Base-by-base conservation (phyloP, 1,284 basidiomycete genomes). In the Blastosporella zonata region DNA sequence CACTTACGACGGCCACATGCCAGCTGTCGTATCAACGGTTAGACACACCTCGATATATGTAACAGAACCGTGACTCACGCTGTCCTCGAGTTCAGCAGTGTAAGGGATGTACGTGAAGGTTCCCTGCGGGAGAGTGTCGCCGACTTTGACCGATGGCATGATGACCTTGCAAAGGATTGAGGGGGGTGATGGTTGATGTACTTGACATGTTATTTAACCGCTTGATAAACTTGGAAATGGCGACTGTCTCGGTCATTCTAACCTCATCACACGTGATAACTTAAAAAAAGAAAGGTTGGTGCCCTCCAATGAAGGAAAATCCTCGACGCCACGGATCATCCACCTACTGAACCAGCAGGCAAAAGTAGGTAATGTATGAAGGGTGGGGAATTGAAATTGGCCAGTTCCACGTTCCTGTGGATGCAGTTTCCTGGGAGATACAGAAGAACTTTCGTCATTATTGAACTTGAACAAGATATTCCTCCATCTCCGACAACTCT, bases 71-170 rank as follows among this genome's bases (percentile, higher is more conserved):
- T 37, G 10, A 37, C 77, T 57, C 47, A 83, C 80, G 56, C 70
- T 67, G 63, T 81, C 71, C 33, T 86, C 87, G 47, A 90, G 79
- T 64, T 80, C 84, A 15, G 80, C 72, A 1, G 75, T 67, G 64
- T 79, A 90, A 3, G 83, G 79, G 45, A 92, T 70, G 60, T 86
- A 80, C 20, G 62, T 65, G 68, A 92, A 88, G 8, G 68, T 76
- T 36, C 73, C 79, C 50, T 74, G 65, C 52, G 87, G 87, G 52
- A 91, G 73, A 45, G 66, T 78, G 53, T 87, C 80, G 59, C 85
- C 87, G 58, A 83, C 79, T 67, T 81, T 73, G 46, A 56, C 62
- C 31, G 62, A 56, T 22, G 60, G 56, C 62, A 65, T 68, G 43
- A 35, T 53, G 22, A 22, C 37, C 37, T 35, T 35, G 20, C 25